phyloP scores from a whole-genome alignment of 2,329 filamentous ascomycete species.

The Rhinocladiella mackenziei region DNA sequence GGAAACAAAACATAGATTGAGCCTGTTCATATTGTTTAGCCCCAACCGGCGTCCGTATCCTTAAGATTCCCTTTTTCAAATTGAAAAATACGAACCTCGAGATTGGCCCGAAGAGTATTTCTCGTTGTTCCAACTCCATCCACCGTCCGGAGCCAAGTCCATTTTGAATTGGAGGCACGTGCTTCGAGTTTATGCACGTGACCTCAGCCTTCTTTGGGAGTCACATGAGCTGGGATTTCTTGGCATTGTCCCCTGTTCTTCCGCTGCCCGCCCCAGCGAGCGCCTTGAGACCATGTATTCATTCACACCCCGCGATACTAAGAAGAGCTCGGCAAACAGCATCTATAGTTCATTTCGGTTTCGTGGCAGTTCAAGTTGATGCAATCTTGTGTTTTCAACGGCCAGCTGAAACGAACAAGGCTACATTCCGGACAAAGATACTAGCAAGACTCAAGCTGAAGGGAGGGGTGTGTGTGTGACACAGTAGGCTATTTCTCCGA shows the following conservation, averaged over 20 bases:
- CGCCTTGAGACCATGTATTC: not conserved
- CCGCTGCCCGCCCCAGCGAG: not conserved
- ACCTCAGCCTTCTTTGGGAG: constrained; percentile 6
- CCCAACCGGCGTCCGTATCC: constrained; percentile 9
- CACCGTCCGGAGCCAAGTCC: not conserved
- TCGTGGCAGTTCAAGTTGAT: too few relatives aligned
- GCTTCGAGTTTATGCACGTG: constrained; percentile 15
- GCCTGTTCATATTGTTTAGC: constrained; percentile 6
- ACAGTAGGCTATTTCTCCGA: too few relatives aligned
- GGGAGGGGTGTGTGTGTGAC: too few relatives aligned
- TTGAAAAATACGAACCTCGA: constrained; percentile 6
- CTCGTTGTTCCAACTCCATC: not conserved
- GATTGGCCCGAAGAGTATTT: not conserved
- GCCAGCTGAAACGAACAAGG: too few relatives aligned
- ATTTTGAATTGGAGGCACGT: too few relatives aligned
- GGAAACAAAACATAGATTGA: constrained; percentile 20
- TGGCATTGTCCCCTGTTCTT: constrained; percentile 11
- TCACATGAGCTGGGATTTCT: constrained; percentile 11
- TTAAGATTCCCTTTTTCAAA: constrained; percentile 7
- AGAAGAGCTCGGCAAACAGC: too few relatives aligned
- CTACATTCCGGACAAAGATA: too few relatives aligned
- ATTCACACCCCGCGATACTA: not conserved
- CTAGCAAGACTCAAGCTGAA: too few relatives aligned
- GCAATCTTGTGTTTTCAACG: too few relatives aligned
- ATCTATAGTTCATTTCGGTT: too few relatives aligned